A percentile compares a stretch with the other conserved stretches of the same genome.
Evolutionary conservation across 441 rosid genomes (phyloP).

Genomic region (Bruguiera hainesii): DNA sequence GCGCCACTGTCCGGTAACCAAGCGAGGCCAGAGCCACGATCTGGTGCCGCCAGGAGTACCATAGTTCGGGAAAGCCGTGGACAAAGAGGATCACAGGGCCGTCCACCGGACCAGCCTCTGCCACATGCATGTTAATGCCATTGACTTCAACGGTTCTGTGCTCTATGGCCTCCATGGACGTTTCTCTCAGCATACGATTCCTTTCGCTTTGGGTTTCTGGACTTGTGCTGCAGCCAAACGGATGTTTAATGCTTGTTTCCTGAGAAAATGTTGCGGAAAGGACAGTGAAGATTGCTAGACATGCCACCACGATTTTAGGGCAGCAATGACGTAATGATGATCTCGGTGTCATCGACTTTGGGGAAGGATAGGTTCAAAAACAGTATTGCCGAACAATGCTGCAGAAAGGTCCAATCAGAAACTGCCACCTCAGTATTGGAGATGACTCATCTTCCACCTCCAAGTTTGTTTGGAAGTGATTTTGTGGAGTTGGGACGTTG

Average conservation of each 20-base stretch:
- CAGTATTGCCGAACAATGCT: too few species aligned
- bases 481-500: too few species aligned
- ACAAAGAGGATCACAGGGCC: constrained; percentile 59
- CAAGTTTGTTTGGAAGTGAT: too few species aligned
- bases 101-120: constrained; percentile 39
- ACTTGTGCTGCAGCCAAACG: not conserved
- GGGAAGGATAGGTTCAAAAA: too few species aligned
- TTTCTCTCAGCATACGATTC: not conserved
- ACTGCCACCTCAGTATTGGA: too few species aligned
- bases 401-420: too few species aligned
- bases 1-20: constrained; percentile 75
- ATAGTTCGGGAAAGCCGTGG: constrained; percentile 78
- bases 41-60: constrained; percentile 90
- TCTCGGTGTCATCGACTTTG: too few species aligned
- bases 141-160: constrained; percentile 52
- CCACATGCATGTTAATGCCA: constrained; percentile 74
- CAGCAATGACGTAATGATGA: too few species aligned
- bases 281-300: not conserved
- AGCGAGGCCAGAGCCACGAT: constrained; percentile 49
- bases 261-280: not conserved
- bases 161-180: constrained; percentile 31
- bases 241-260: not conserved
- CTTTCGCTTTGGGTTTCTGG: not conserved
- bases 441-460: too few species aligned
- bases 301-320: not conserved